Evolutionary conservation across 78 protist genomes (phyloP), one percentile per base, ranked within the genome.

Genomic region (Dictyostelium brefeldianum): DNA sequence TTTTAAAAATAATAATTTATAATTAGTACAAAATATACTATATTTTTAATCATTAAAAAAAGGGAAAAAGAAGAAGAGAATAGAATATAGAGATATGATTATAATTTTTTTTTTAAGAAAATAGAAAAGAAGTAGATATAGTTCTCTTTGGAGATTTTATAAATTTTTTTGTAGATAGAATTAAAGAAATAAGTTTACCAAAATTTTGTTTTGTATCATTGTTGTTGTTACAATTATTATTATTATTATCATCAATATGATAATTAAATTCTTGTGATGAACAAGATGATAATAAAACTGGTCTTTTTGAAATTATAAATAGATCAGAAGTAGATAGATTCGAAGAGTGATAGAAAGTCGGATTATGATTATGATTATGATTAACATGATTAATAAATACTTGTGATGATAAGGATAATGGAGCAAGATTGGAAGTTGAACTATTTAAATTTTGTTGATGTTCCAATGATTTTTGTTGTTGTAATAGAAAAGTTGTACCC

Each of bases 121-220:
- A 80, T n/a, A 80, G 67, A 25, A 64, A 46, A 80, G 87, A 80
- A 80, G 89, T 65, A 5, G 89, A 81, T 2, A 67, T 31, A 27
- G 89, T 50, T 70, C 89, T 81, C 67, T 70, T 62, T 25, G 51
- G 79, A 9, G 59, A 46, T 73, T 81, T 81, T 11, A n/a, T 65
- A 18, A 22, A 14, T 25, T 81, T 81, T 65, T 46, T 62, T 4
- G 75, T 65, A 9, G 4, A 14, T 20, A 29, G 7, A 47, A 47
- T 43, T 17, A 47, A 46, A 46, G 79, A 73, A 7, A n/a, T 4
- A 46, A 73, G 20, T n/a, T n/a, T 12, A 17, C 29, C 20, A 46
- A 36, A 46, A 46, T 46, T 70, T 70, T 29, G 25, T 41, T 29
- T 29, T 15, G 53, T 22, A 11, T 17, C 18, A 70, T 18, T 41